Evolutionary conservation across 2,329 filamentous ascomycete species (phyloP), one percentile per base, ranked within the genome.

Genomic region (Aaosphaeria pasadenensis): DNA sequence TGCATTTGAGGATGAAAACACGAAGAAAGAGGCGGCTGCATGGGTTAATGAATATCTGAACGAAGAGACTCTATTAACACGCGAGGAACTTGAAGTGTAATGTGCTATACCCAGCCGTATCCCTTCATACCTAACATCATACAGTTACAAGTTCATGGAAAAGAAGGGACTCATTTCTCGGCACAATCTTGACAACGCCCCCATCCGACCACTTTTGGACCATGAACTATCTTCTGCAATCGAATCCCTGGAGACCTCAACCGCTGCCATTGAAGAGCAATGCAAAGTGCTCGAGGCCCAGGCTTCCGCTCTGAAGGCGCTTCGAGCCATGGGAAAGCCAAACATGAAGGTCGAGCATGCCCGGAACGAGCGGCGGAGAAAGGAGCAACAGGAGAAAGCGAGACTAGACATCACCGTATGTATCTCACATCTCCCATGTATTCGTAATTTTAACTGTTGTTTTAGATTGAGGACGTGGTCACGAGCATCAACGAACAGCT

Each of bases 261-360:
- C 86, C 1, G 77, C 77, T 13, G 78, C 77, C 13, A 86, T 89
- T 30, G 76, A 80, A 52, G 79, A 80, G 64, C 86, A 89, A 60
- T 84, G 78, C 30, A 80, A 83, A 59, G 74, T 78, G 0, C 64
- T 89, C 13, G 77, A 78, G 47, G 74, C 78, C 44, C 86, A 89
- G 64, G 81, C 82, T 50, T 78, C 81, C 56, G 83, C 84, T 7
- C 64, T 88, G 45, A 69, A 84, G 51, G 75, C 76, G 32, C 66
- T 81, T 28, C 72, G 81, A 55, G 70, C 79, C 4, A 76, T 76
- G 44, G 77, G 64, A 40, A 69, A 70, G 46, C 67, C 69, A 4
- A 71, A 71, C 58, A 61, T 50, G 54, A 67, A 52, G 51, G 74
- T 51, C 58, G 72, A 55, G 62, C 51, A 70, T 51, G 51, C 68